Base-by-base conservation (phyloP, 208 protist genomes). In the Leishmania guyanensis region DNA sequence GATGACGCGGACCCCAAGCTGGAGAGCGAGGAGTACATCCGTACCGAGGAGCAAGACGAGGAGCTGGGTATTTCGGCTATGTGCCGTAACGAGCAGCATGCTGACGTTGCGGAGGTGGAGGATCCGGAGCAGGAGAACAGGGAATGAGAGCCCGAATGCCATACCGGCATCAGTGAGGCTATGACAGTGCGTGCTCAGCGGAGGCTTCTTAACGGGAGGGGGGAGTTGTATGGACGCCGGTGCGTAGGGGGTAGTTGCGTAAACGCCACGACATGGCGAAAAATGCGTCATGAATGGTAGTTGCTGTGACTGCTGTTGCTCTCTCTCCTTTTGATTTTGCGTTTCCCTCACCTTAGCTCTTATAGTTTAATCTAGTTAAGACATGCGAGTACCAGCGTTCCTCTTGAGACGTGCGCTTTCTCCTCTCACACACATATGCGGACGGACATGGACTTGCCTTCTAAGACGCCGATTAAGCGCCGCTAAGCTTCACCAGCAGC, bases 31-130 rank as follows among this genome's bases (percentile, higher is more conserved):
- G 87, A 93, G 53, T 99, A 99, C 86, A 81, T 75, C 0, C 88
- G 98, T 62, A 98, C 93, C 6, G 89, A 84, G 68, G 97, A 99
- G 77, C 96, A 99, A 80, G 94, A 99, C 74, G 97, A 99, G 22
- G 97, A 99, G 60, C 91, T 99, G 12, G 98, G 98, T 36, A 89
- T 99, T 68, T 82, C 93, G 68, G 89, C 92, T 43, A 96, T 98
- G 90, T 82, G 88, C 50, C 84, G 86, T 33, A 88, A 88, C 51
- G 82, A 87, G 20, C 29, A 84, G 17, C 22, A 50, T 2, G 51
- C 43, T 5, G 39, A 75, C 22, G 26, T 8, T 5, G 71, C 51
- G 46, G 54, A 74, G 36, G 33, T 26, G 53, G 58, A 53, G 56
- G 39, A 65, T 17, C 54, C 6, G 33, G 4, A 48, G 51, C n/a